Base-by-base conservation (phyloP, 2,329 filamentous ascomycete species). In the Chrysoporthe austroafricana region DNA sequence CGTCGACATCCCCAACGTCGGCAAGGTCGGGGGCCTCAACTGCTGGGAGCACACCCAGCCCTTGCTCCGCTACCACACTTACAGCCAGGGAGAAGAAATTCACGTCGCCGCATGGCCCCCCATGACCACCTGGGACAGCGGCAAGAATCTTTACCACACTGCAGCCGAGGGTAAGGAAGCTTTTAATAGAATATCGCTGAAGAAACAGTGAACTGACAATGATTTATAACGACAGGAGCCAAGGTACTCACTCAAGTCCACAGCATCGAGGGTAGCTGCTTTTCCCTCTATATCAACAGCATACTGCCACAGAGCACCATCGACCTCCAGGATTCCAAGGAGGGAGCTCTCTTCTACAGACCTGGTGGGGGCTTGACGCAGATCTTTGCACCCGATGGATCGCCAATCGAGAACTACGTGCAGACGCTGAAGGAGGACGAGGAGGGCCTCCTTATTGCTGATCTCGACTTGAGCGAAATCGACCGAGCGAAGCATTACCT, bases 21-120 rank as follows among this genome's bases (percentile, higher is more conserved):
- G 84, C 2, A 82, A 82, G 3, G 78, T 88, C 5, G 86, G 85
- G 0, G 82, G 81, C 4, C 76, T 88, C 36, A 86, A 85, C 71
- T 87, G 85, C 76, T 87, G 84, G 83, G 84, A 87, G 72, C 83
- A 88, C 69, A 82, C 85, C 73, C 86, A 85, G 74, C 85, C 81
- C 6, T 82, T 84, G 73, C 77, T 82, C 71, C 71, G 73, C 1
- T 75, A 74, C 64, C 74, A 75, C 62, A 69, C 72, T 56, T 73
- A 72, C 64, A 62, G 67, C 11, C 73, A 74, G 62, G 60, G 68
- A 1, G 73, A 70, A 13, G 69, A 74, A n/a, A 71, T 75, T n/a
- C 73, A 75, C 62, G 69, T 76, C 21, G 71, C 73, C 7, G 70
- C 69, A 39, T 76, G 74, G 73, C 74, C 73, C 16, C 9, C 16